These are phyloP conservation scores for Phytophthora podocarpi DNA, from an alignment of 352 stramenopile species.

Conservation along the genomic window DNA sequence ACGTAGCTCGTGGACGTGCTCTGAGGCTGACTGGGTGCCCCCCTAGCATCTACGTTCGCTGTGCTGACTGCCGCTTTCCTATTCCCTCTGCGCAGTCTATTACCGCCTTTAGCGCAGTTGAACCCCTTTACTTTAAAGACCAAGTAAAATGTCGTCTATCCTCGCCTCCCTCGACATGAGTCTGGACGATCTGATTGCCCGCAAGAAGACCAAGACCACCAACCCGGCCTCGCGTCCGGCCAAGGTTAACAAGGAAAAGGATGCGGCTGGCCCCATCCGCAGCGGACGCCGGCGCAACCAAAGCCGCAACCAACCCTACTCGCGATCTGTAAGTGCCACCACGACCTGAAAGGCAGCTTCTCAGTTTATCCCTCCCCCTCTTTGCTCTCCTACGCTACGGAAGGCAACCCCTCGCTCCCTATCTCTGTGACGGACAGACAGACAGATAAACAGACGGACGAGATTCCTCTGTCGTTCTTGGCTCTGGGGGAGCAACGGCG, in stretches of 20 bases:
- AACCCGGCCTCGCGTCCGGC: slow-evolving; percentile 57
- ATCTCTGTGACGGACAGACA: slow-evolving; percentile 1
- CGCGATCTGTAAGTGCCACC: slow-evolving; percentile 68
- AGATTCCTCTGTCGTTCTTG: background rate
- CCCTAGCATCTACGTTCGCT: background rate
- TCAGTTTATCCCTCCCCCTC: slow-evolving; percentile 20
- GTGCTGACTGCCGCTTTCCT: background rate
- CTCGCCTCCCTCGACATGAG: slow-evolving; percentile 86
- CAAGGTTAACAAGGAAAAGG: slow-evolving; percentile 38
- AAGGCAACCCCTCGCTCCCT: slow-evolving; percentile 21
- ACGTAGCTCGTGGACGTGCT: too few relatives aligned
- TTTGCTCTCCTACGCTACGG: slow-evolving; percentile 13
- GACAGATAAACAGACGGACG: background rate
- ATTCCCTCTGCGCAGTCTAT: slow-evolving; percentile 4
- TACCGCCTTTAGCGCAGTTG: background rate
- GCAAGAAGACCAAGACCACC: slow-evolving; percentile 67
- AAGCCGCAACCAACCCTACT: slow-evolving; percentile 69
- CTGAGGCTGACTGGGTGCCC: too few relatives aligned
- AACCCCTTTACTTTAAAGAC: background rate
- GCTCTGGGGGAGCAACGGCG: slow-evolving; percentile 19
- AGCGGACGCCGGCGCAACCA: slow-evolving; percentile 41
- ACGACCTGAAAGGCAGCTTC: slow-evolving; percentile 25
- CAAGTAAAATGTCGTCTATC: slow-evolving; percentile 71
- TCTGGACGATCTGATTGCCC: slow-evolving; percentile 81
- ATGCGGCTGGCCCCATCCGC: slow-evolving; percentile 57